These are phyloP conservation scores for Camelina laxa DNA, from an alignment of 345 rosid genomes.

Conservation along the genomic window DNA sequence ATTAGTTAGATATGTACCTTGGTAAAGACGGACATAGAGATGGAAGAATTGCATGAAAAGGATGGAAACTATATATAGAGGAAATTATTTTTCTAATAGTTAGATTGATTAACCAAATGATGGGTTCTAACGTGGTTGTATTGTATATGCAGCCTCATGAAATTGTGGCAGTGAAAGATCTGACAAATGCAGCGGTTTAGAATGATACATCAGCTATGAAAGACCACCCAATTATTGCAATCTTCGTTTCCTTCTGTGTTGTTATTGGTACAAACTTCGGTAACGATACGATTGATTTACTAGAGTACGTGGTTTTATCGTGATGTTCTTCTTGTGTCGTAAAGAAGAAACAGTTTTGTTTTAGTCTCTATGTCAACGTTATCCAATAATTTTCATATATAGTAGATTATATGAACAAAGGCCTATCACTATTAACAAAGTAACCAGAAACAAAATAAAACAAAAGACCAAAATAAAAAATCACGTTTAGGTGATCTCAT, in stretches of 20 bases:
- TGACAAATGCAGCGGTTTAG: conserved; percentile 43
- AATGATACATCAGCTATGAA: conserved; percentile 9
- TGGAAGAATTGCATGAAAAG: neutral
- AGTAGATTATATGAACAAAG: conserved; percentile 24
- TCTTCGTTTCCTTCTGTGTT: neutral
- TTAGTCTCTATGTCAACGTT: conserved; percentile 23
- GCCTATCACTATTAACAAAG: conserved; percentile 36
- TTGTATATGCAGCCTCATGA: conserved; percentile 41
- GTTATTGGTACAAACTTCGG: neutral
- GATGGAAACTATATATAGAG: neutral
- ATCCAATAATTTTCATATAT: conserved; percentile 20
- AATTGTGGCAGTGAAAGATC: conserved; percentile 42
- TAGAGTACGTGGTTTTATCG: neutral
- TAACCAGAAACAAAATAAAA: conserved; percentile 15
- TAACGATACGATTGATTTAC: neutral
- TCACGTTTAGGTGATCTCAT: conserved; percentile 32
- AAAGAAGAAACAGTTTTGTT: neutral
- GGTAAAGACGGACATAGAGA: neutral
- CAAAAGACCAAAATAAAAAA: conserved; percentile 1
- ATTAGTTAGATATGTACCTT: neutral
- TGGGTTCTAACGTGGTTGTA: conserved; percentile 30
- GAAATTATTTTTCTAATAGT: neutral
- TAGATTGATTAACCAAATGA: neutral
- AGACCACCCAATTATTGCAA: conserved; percentile 8
- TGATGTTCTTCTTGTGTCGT: conserved; percentile 9